phyloP scores from a whole-genome alignment of 768 basidiomycete genomes.

The Rhodotorula toruloides region DNA sequence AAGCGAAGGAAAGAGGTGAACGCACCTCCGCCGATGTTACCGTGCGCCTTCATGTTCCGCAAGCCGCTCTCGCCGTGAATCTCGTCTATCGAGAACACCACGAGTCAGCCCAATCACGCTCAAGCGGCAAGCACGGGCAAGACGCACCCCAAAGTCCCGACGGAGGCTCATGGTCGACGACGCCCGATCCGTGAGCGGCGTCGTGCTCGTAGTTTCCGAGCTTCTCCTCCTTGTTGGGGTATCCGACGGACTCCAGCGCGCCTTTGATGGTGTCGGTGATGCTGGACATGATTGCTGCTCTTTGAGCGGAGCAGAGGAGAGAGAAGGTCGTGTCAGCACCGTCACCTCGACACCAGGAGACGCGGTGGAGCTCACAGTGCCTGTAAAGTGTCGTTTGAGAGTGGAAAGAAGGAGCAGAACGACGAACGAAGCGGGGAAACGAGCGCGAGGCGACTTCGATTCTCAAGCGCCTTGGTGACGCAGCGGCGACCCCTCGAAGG shows the following conservation, averaged over 20 bases:
- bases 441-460: too few species aligned
- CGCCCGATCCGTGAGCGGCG: slow-evolving; percentile 2
- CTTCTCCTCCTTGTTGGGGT: slow-evolving; percentile 8
- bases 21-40: slow-evolving; percentile 15
- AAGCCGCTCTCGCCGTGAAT: slow-evolving; percentile 16
- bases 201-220: slow-evolving; percentile 12
- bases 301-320: neutral
- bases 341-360: too few species aligned
- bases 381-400: neutral
- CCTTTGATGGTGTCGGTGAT: slow-evolving; percentile 11
- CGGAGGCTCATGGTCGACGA: slow-evolving; percentile 7
- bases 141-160: neutral
- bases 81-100: neutral
- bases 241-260: neutral
- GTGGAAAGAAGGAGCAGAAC: neutral
- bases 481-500: too few species aligned
- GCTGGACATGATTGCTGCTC: neutral
- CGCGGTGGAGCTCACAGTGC: too few species aligned
- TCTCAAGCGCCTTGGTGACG: too few species aligned
- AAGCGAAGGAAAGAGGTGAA: too few species aligned
- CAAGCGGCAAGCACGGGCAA: neutral
- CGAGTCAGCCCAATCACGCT: too few species aligned
- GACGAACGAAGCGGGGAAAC: neutral
- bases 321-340: neutral
- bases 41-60: slow-evolving; percentile 7